Evolutionary conservation across 31 red algal genomes (phyloP).

Genomic region (Bonnemaisonia californica): DNA sequence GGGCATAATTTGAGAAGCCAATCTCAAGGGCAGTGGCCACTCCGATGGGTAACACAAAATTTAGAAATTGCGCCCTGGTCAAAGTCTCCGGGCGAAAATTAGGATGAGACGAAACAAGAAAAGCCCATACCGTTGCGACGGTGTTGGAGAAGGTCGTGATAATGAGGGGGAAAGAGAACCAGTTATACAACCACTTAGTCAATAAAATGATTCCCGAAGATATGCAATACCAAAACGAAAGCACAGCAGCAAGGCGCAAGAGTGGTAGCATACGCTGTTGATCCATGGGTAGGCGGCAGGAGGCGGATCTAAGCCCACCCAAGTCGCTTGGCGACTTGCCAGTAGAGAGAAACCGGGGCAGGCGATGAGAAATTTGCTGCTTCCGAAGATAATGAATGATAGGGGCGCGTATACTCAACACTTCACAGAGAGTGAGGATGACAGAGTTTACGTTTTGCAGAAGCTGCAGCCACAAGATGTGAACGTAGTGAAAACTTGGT

Average conservation of each 20-base stretch:
- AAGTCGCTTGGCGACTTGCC: no score
- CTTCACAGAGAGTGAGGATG: no score
- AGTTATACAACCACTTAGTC: constrained; percentile 74
- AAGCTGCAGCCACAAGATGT: no score
- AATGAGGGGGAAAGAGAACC: constrained; percentile 75
- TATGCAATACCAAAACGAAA: constrained; percentile 69
- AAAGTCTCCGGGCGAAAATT: constrained; percentile 45
- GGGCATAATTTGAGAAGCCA: constrained; percentile 91
- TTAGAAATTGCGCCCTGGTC: constrained; percentile 56
- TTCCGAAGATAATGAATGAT: no score
- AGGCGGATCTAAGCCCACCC: no score
- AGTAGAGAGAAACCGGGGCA: no score
- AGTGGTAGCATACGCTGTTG: neutral
- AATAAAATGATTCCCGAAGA: constrained; percentile 80
- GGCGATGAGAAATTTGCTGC: no score
- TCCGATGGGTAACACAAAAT: constrained; percentile 92
- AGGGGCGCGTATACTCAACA: no score
- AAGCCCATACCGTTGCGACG: constrained; percentile 71
- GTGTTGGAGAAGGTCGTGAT: constrained; percentile 79
- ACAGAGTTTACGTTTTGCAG: no score
- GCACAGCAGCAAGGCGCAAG: constrained; percentile 38
- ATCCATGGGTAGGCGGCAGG: no score
- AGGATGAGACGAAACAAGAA: constrained; percentile 40
- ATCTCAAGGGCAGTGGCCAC: constrained; percentile 93
- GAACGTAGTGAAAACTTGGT: no score